Evolutionary conservation across 2,329 filamentous ascomycete genomes (phyloP).

Genomic region (Aspergillus versicolor): DNA sequence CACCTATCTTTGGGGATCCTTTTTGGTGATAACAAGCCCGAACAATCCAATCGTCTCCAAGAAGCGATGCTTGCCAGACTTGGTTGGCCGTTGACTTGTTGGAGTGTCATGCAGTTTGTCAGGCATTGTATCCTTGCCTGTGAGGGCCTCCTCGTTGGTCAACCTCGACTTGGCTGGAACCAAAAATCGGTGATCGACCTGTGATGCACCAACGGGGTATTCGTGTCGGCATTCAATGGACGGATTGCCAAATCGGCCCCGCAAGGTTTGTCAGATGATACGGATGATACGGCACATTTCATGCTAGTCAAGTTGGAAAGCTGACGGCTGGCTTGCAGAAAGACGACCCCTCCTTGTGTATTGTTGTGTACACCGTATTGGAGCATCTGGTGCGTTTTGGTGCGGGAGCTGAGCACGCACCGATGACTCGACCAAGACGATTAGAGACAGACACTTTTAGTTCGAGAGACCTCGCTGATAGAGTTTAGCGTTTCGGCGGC

Average conservation of each 20-base stretch:
- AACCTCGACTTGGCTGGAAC: conserved; percentile 4
- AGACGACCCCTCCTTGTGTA: no score
- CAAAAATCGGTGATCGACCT: conserved; percentile 14
- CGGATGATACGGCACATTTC: conserved; percentile 14
- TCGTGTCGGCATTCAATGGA: conserved; percentile 1
- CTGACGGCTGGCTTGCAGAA: no score
- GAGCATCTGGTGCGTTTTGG: background rate
- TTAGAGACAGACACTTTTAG: no score
- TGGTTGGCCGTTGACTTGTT: background rate
- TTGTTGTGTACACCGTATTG: no score
- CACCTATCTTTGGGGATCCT: background rate
- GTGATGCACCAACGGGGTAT: conserved; percentile 7
- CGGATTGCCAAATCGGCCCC: conserved; percentile 7
- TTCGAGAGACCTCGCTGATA: background rate
- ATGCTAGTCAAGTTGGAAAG: background rate
- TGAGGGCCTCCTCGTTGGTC: conserved; percentile 5
- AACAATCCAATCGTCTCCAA: background rate
- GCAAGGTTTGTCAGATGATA: conserved; percentile 18
- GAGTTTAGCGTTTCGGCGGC: background rate
- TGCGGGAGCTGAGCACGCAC: background rate
- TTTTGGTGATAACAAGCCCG: background rate
- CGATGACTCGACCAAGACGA: background rate
- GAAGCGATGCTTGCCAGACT: background rate
- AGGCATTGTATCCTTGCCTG: conserved; percentile 1
- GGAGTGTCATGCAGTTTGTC: conserved; percentile 1